phyloP scores from a whole-genome alignment of 106 monocot genomes.

The Phalaenopsis aphrodite region DNA sequence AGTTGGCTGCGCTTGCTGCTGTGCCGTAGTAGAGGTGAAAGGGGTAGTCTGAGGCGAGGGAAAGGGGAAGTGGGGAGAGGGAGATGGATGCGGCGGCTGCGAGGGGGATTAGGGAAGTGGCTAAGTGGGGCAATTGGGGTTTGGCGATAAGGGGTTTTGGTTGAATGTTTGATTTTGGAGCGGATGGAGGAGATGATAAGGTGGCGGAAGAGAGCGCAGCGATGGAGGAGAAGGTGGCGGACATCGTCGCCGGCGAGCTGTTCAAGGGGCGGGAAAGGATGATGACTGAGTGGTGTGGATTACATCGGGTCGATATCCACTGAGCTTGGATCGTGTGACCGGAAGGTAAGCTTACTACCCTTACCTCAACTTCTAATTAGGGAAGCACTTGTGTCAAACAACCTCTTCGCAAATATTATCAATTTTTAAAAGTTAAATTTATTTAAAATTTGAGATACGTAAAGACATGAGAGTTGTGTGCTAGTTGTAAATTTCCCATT shows the following conservation, averaged over 20 bases:
- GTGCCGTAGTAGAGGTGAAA: constrained; percentile 91
- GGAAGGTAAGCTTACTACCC: no score
- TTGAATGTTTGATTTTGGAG: constrained; percentile 5
- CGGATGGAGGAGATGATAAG: background rate
- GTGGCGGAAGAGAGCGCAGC: constrained; percentile 6
- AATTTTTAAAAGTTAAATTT: no score
- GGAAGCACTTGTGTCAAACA: no score
- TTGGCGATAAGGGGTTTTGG: background rate
- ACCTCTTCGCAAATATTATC: no score
- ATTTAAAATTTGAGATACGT: no score
- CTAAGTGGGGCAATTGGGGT: constrained; percentile 23
- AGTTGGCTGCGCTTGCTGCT: constrained; percentile 93
- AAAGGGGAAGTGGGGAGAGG: constrained; percentile 10
- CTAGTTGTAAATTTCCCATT: no score
- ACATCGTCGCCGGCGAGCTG: background rate
- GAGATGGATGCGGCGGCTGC: constrained; percentile 41
- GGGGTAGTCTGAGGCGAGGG: constrained; percentile 11
- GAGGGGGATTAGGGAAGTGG: constrained; percentile 16
- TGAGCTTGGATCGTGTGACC: background rate
- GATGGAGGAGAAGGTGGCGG: constrained; percentile 11
- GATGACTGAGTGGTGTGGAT: background rate
- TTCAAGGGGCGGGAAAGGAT: background rate
- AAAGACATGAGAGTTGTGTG: no score
- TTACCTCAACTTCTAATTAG: no score
- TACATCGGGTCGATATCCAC: background rate